Conservation (phyloP, 169 alveolate species). For the Eimeria sp. region DNA sequence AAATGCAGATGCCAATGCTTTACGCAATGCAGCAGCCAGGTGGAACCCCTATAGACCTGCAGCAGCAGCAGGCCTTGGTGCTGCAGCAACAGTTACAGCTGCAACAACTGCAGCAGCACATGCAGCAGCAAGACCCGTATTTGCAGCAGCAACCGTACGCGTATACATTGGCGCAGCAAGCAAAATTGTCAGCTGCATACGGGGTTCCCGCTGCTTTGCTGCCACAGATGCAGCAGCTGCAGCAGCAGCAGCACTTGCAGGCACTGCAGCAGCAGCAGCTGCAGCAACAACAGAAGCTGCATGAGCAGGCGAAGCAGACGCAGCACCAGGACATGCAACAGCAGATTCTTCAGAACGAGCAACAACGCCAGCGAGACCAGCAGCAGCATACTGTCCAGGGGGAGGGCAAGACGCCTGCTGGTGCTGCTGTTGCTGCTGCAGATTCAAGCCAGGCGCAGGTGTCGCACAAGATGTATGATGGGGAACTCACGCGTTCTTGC, state of each 20-base stretch:
- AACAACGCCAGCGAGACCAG: slow-evolving; percentile 25
- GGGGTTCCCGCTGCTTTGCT: slow-evolving; percentile 57
- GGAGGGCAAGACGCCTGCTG: neutral
- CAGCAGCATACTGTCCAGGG: slow-evolving; percentile 17
- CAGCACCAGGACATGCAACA: slow-evolving; percentile 44
- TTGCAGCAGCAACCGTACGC: slow-evolving; percentile 63
- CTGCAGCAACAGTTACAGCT: slow-evolving; percentile 41
- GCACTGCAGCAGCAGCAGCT: slow-evolving; percentile 55
- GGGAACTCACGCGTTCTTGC: neutral
- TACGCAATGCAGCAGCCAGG: slow-evolving; percentile 57
- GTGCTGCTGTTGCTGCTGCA: slow-evolving; percentile 2
- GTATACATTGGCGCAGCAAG: slow-evolving; percentile 46
- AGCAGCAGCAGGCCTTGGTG: slow-evolving; percentile 56
- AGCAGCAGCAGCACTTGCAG: slow-evolving; percentile 52
- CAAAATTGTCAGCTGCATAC: slow-evolving; percentile 38
- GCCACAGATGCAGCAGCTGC: slow-evolving; percentile 58
- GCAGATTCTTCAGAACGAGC: neutral
- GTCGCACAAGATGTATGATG: neutral
- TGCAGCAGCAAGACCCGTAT: slow-evolving; percentile 35
- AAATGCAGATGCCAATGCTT: slow-evolving; percentile 26
- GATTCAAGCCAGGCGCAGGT: neutral
- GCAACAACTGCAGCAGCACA: slow-evolving; percentile 32
- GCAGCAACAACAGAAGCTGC: slow-evolving; percentile 16
- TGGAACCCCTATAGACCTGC: slow-evolving; percentile 39
- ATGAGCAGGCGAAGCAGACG: slow-evolving; percentile 31